These are phyloP conservation scores for Verticillium alfalfae DNA, from an alignment of 2,329 filamentous ascomycete species.

Conservation along the genomic window DNA sequence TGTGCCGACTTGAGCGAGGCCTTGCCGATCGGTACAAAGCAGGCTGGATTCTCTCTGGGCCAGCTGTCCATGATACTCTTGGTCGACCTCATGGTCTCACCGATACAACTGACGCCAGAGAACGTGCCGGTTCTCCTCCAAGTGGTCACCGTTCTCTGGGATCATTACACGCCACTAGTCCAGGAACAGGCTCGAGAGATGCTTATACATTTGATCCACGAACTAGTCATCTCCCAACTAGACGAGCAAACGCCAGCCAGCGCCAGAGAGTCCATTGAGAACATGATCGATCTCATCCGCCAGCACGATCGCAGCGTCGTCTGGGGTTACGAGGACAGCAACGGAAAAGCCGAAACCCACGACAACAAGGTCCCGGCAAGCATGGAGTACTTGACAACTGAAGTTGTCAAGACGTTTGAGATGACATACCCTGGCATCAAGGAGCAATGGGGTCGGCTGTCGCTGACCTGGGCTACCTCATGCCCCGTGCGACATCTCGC, in stretches of 20 bases:
- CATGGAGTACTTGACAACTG: constrained; percentile 78
- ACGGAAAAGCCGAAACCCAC: constrained; percentile 71
- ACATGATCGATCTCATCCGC: constrained; percentile 81
- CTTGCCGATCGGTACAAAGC: constrained; percentile 83
- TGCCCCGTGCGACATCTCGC: constrained; percentile 93
- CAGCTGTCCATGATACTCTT: constrained; percentile 90
- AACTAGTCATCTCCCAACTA: constrained; percentile 77
- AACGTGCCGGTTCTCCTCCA: constrained; percentile 83
- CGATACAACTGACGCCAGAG: constrained; percentile 72
- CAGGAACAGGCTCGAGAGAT: constrained; percentile 97
- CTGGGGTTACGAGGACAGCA: constrained; percentile 93
- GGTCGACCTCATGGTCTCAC: constrained; percentile 93
- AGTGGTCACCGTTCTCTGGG: constrained; percentile 90
- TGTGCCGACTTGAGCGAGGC: constrained; percentile 78
- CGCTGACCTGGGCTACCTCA: constrained; percentile 91
- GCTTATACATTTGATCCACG: constrained; percentile 95
- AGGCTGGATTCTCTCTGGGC: constrained; percentile 84
- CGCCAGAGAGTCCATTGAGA: constrained; percentile 73
- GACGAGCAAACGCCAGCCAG: constrained; percentile 59
- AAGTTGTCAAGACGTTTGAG: constrained; percentile 82
- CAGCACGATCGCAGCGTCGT: constrained; percentile 78
- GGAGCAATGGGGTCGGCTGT: constrained; percentile 85
- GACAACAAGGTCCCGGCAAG: constrained; percentile 77
- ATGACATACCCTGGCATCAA: constrained; percentile 80
- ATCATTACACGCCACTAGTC: constrained; percentile 90